These are phyloP conservation scores for Amanita exitialis DNA, from an alignment of 768 basidiomycete species.

Conservation along the genomic window DNA sequence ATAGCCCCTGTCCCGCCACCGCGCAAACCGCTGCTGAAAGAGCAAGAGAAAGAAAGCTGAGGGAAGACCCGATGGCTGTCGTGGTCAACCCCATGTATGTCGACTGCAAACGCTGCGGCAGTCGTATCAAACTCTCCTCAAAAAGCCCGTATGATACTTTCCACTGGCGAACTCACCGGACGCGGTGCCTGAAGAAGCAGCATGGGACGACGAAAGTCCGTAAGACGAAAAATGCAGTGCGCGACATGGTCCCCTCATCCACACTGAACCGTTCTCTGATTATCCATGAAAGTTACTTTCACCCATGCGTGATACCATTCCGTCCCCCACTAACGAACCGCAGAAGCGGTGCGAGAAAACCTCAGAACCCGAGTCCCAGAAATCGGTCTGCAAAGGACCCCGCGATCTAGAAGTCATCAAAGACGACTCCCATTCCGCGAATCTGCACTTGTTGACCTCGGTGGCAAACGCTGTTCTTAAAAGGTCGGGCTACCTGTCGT, in stretches of 20 bases:
- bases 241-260: slow-evolving; percentile 15
- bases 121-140: slow-evolving; percentile 51
- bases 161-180: slow-evolving; percentile 59
- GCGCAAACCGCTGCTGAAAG: slow-evolving; percentile 29
- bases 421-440: not conserved
- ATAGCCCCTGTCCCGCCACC: slow-evolving; percentile 3
- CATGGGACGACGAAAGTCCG: slow-evolving; percentile 15
- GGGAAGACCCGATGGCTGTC: slow-evolving; percentile 41
- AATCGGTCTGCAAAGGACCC: not conserved
- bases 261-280: slow-evolving; percentile 12
- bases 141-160: slow-evolving; percentile 59
- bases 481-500: slow-evolving; percentile 8
- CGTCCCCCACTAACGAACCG: not conserved
- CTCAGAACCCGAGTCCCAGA: not conserved
- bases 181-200: slow-evolving; percentile 43
- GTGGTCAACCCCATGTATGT: slow-evolving; percentile 42
- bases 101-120: slow-evolving; percentile 44
- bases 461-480: slow-evolving; percentile 2
- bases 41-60: slow-evolving; percentile 39
- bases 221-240: slow-evolving; percentile 9
- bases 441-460: slow-evolving; percentile 2
- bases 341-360: not conserved
- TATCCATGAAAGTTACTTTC: not conserved
- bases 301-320: not conserved
- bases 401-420: not conserved